Base-by-base conservation (phyloP, 176 grass and related monocot genomes). In the Triticum aestivum region DNA sequence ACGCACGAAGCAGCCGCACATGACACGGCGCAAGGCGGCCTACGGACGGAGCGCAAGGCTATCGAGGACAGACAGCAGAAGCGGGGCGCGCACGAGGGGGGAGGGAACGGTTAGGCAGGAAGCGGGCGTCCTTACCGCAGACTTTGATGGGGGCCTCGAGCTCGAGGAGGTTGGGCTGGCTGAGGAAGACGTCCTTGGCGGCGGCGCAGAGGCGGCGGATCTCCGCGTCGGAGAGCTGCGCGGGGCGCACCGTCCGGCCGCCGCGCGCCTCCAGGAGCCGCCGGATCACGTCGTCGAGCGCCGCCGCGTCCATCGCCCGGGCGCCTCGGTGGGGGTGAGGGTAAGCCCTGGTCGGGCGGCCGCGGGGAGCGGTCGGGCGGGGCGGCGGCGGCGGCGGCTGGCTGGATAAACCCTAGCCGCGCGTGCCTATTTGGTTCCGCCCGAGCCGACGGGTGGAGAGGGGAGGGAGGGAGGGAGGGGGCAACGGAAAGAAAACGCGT, bases 121-220 rank as follows among this genome's bases (percentile, higher is more conserved):
- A 14, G 24, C 3, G 13, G 47, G 72, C 23, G 5, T 0, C 54
- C 44, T 65, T 91, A 94, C 96, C 96, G 74, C 96, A 98, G 42
- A 95, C 89, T 85, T 98, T 98, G 86, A 95, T 98, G 58, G 91
- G 96, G 11, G 96, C 96, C 80, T 95, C 96, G 66, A 98, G 89
- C 86, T 95, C 96, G 20, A 98, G 80, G 34, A 98, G 91, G 85
- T 95, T 94, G 30, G 96, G 96, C 70, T 95, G 93, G 6, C 79
- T 76, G 78, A 95, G 86, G 83, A 95, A 98, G 45, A 98, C 84
- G 21, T 94, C 96, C 93, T 80, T 95, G 75, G 96, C 90, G 38
- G 91, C 61, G 39, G 84, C 44, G 74, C 93, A 98, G 63, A 98
- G 93, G 75, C 85, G 88, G 51, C 86, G 89, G 87, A 98, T 98